A percentile compares a stretch with the other conserved stretches of the same genome.
Conservation (phyloP, 1,139 yeast genomes). For the Lodderomyces beijingensis region DNA sequence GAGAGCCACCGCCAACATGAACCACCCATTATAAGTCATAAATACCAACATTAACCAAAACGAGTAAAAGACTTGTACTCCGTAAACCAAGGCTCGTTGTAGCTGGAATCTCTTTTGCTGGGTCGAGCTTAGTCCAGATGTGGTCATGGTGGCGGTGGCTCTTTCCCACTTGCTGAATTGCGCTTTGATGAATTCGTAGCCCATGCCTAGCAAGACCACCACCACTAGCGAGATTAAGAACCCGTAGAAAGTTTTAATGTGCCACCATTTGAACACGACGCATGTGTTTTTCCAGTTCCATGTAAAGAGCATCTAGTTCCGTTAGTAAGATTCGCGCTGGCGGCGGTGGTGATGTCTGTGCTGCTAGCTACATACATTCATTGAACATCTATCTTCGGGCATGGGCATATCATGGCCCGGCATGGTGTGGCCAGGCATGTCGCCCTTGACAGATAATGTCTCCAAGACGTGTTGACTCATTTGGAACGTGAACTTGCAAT, state of each 20-base stretch:
- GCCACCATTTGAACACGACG: constrained; percentile 78
- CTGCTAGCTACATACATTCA: constrained; percentile 46
- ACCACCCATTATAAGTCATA: constrained; percentile 85
- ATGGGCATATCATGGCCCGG: constrained; percentile 10
- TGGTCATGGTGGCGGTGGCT: constrained; percentile 12
- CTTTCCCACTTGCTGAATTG: constrained; percentile 31
- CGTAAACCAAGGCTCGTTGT: constrained; percentile 50
- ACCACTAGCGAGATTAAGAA: constrained; percentile 51
- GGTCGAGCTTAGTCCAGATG: constrained; percentile 15
- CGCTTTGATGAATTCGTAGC: constrained; percentile 57
- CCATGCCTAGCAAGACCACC: constrained; percentile 47
- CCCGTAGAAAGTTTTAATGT: constrained; percentile 48
- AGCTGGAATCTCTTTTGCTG: constrained; percentile 20
- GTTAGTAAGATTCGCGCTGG: constrained; percentile 2
- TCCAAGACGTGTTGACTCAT: no score
- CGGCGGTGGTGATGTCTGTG: neutral
- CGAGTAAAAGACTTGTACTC: constrained; percentile 71
- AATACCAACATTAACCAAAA: constrained; percentile 74
- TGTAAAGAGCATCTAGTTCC: constrained; percentile 64
- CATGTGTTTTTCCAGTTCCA: constrained; percentile 77
- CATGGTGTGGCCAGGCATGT: no score
- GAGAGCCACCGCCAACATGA: constrained; percentile 64
- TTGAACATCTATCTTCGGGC: constrained; percentile 49
- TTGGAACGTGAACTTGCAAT: no score
- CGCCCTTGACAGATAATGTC: no score